Percentiles rank a stretch among this genome's conserved stretches.
phyloP scores from a whole-genome alignment of 352 stramenopile genomes.

The Lagenidium sp. region DNA sequence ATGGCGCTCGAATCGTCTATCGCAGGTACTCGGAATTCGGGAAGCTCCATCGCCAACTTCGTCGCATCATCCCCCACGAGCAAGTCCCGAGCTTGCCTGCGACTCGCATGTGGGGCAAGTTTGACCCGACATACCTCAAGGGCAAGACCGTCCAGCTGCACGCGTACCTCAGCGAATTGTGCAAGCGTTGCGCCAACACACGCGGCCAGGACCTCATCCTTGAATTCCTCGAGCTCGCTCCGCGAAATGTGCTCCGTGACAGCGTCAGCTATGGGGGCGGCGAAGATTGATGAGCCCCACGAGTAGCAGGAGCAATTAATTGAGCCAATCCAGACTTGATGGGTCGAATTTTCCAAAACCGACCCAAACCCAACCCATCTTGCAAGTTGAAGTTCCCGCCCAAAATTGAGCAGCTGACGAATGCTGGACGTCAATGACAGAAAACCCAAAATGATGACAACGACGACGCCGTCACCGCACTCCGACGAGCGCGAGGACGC shows the following conservation, averaged over 20 bases:
- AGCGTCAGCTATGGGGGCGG: slow-evolving; percentile 5
- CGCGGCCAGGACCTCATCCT: slow-evolving; percentile 49
- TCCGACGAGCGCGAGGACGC: no score
- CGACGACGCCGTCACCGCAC: no score
- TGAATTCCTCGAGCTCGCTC: slow-evolving; percentile 48
- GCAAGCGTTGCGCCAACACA: slow-evolving; percentile 66
- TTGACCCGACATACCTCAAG: slow-evolving; percentile 75
- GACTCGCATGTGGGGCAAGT: slow-evolving; percentile 81
- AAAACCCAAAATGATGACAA: slow-evolving; percentile 3
- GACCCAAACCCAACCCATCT: neutral
- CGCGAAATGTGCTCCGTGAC: slow-evolving; percentile 7
- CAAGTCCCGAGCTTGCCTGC: slow-evolving; percentile 58
- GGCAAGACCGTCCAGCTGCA: slow-evolving; percentile 65
- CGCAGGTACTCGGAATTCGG: slow-evolving; percentile 75
- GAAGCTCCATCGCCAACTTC: slow-evolving; percentile 60
- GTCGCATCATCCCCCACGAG: slow-evolving; percentile 71
- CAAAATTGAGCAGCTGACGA: neutral
- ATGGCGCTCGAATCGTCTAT: slow-evolving; percentile 61
- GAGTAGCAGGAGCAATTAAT: no score
- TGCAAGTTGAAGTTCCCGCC: slow-evolving; percentile 14
- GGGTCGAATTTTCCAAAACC: no score
- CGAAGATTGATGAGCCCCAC: no score
- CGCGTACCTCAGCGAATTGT: slow-evolving; percentile 62
- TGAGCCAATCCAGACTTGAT: no score
- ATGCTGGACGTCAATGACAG: neutral